Evolutionary conservation across 1,284 basidiomycete species (phyloP).

Genomic region (Sphagnurus paluster): DNA sequence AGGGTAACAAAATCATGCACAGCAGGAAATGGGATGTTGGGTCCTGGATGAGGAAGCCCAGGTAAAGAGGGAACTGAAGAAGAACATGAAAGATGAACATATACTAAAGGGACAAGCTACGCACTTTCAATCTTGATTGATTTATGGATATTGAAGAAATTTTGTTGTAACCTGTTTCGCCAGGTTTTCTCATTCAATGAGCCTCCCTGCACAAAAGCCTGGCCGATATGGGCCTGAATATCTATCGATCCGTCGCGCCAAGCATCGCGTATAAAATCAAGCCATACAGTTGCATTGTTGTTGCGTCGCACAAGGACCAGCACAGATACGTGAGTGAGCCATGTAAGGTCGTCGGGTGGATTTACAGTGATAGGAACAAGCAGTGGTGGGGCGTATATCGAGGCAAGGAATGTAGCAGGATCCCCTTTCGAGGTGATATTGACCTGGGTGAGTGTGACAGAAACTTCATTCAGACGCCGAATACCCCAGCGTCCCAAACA

Average conservation of each 20-base stretch:
- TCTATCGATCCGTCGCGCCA: conserved; percentile 56
- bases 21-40: conserved; percentile 49
- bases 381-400: conserved; percentile 45
- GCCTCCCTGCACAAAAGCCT: conserved; percentile 55
- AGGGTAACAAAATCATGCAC: conserved; percentile 61
- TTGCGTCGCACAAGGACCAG: conserved; percentile 57
- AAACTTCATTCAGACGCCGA: conserved; percentile 50
- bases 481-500: conserved; percentile 67
- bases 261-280: conserved; percentile 53
- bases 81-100: conserved; percentile 2
- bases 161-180: conserved; percentile 45
- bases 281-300: conserved; percentile 46
- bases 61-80: conserved; percentile 61
- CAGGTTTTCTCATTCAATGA: conserved; percentile 42
- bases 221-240: conserved; percentile 41
- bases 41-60: conserved; percentile 63
- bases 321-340: conserved; percentile 58
- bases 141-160: conserved; percentile 45
- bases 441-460: conserved; percentile 52
- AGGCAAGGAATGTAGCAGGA: conserved; percentile 42
- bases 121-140: conserved; percentile 52
- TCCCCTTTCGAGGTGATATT: conserved; percentile 44
- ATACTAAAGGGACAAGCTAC: conserved; percentile 25
- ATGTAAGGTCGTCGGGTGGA: conserved; percentile 52
- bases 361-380: conserved; percentile 58